A percentile compares a stretch with the other conserved stretches of the same genome.
Evolutionary conservation across 345 rosid species (phyloP).

Genomic region (Brassica incana): DNA sequence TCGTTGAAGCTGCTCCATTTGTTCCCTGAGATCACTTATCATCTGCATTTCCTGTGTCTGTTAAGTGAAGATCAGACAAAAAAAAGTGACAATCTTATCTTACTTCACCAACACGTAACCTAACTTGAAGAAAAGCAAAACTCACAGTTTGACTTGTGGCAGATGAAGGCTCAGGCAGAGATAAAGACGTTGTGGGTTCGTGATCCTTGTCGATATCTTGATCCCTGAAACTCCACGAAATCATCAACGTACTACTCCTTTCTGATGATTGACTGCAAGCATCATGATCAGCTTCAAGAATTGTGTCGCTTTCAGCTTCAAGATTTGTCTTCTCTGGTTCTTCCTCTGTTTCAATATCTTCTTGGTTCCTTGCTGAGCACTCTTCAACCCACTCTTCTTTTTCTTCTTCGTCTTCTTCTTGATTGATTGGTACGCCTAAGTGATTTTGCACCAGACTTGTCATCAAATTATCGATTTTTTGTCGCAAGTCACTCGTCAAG

Average conservation of each 20-base stretch:
- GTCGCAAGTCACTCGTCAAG: conserved; percentile 67
- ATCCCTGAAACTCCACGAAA: conserved; percentile 57
- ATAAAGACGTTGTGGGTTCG: conserved; percentile 37
- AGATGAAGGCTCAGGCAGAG: conserved; percentile 33
- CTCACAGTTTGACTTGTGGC: conserved; percentile 51
- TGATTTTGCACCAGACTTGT: conserved; percentile 48
- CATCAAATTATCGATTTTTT: conserved; percentile 71
- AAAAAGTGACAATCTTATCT: background rate
- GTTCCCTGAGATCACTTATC: conserved; percentile 60
- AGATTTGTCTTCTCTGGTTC: conserved; percentile 36
- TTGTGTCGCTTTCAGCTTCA: conserved; percentile 45
- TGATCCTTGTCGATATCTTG: conserved; percentile 44
- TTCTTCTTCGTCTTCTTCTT: conserved; percentile 27
- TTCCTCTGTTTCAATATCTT: conserved; percentile 36
- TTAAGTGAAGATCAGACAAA: background rate
- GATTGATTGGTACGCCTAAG: conserved; percentile 33
- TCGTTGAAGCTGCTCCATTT: conserved; percentile 65
- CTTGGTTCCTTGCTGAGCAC: conserved; percentile 30
- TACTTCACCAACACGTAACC: conserved; percentile 18
- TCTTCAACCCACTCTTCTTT: conserved; percentile 32
- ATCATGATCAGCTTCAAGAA: conserved; percentile 43
- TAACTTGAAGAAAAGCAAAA: conserved; percentile 8
- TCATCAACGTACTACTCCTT: conserved; percentile 32
- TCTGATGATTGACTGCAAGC: conserved; percentile 47
- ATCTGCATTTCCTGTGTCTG: conserved; percentile 62